phyloP scores from a whole-genome alignment of 2,329 filamentous ascomycete genomes.

The Colletotrichum acutatum region DNA sequence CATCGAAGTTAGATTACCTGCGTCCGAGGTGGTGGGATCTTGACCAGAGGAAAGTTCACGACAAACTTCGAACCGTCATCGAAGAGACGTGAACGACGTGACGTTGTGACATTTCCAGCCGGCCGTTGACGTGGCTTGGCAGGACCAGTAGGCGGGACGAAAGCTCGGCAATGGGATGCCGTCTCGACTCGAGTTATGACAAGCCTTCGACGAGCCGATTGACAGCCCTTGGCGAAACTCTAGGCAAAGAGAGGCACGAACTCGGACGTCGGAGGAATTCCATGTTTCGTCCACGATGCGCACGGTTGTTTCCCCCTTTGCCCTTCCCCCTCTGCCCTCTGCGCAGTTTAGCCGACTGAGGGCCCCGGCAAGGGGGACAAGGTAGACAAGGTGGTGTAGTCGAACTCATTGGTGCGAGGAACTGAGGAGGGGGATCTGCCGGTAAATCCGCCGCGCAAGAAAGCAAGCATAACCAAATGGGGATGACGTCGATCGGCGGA shows the following conservation, averaged over 20 bases:
- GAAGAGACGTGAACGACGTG: conserved; percentile 1
- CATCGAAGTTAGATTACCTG: background rate
- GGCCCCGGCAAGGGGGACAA: background rate
- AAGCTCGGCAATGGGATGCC: conserved; percentile 25
- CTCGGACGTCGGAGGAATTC: conserved; percentile 20
- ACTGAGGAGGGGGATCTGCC: conserved; percentile 19
- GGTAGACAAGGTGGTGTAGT: background rate
- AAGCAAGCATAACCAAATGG: conserved; percentile 33
- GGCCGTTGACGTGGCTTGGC: conserved; percentile 26
- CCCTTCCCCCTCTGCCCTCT: too few relatives aligned
- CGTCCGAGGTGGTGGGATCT: background rate
- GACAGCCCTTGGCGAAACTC: conserved; percentile 32
- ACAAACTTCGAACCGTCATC: background rate
- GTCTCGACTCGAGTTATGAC: conserved; percentile 26
- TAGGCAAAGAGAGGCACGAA: conserved; percentile 1
- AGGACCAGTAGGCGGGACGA: conserved; percentile 25
- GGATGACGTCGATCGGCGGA: conserved; percentile 10
- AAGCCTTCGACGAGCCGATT: conserved; percentile 31
- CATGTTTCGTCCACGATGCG: conserved; percentile 26
- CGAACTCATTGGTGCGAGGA: background rate
- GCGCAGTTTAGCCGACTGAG: background rate
- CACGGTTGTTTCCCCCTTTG: conserved; percentile 23
- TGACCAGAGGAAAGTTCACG: background rate
- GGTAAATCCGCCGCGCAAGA: conserved; percentile 2
- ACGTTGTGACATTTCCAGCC: conserved; percentile 19